Percentiles rank a stretch among this genome's conserved stretches.
These are phyloP conservation scores for Pyracantha coccinea DNA, from an alignment of 331 rosid species.

Conservation along the genomic window DNA sequence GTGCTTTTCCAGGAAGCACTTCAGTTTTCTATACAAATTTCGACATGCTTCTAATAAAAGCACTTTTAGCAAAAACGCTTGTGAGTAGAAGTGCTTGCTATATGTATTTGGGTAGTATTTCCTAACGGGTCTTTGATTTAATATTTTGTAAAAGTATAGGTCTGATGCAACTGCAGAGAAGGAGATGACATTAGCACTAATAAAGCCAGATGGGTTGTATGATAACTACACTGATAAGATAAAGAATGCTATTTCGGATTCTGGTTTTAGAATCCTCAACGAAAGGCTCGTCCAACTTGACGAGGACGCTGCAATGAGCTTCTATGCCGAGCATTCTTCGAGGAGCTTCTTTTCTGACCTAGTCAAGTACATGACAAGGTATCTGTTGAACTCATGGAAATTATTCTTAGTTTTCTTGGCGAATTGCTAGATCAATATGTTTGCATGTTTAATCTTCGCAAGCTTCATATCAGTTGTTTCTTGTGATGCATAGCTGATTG, in stretches of 20 bases:
- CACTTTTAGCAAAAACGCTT: too few relatives aligned
- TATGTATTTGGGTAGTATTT: not conserved
- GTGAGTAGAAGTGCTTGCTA: not conserved
- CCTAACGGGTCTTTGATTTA: not conserved
- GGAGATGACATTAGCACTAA: slow-evolving; percentile 63
- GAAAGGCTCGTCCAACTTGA: slow-evolving; percentile 52
- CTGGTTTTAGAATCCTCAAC: slow-evolving; percentile 47
- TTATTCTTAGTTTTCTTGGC: not conserved
- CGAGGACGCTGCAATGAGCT: slow-evolving; percentile 39
- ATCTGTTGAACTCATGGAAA: slow-evolving; percentile 11
- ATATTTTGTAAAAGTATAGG: slow-evolving; percentile 28
- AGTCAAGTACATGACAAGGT: slow-evolving; percentile 79
- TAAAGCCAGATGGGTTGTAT: slow-evolving; percentile 76
- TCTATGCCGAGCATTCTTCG: slow-evolving; percentile 74
- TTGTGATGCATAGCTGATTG: not conserved
- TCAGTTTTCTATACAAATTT: too few relatives aligned
- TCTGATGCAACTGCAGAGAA: slow-evolving; percentile 24
- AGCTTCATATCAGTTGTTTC: slow-evolving; percentile 2
- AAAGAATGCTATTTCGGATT: slow-evolving; percentile 42
- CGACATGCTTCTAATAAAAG: too few relatives aligned
- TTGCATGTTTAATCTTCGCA: not conserved
- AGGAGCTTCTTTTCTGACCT: slow-evolving; percentile 58
- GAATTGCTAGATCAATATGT: not conserved
- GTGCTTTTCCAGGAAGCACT: too few relatives aligned
- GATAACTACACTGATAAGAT: slow-evolving; percentile 53